Evolutionary conservation across 768 basidiomycete species (phyloP).

Genomic region (Psilocybe sp.): DNA sequence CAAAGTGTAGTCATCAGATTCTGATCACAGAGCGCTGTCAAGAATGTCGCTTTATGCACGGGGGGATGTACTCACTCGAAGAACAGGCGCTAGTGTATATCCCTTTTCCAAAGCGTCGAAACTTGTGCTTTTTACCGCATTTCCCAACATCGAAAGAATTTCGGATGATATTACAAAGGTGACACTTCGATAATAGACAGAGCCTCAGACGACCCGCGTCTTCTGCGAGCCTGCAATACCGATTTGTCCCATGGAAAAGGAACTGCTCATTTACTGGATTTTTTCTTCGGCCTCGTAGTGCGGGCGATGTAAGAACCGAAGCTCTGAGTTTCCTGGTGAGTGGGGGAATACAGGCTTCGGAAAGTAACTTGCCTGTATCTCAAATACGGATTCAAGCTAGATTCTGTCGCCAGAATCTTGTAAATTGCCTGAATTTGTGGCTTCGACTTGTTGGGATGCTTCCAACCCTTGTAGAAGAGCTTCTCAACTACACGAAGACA

Average conservation of each 20-base stretch:
- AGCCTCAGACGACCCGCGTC: slow-evolving; percentile 40
- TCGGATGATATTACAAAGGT: slow-evolving; percentile 54
- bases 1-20: slow-evolving; percentile 62
- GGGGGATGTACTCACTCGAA: slow-evolving; percentile 44
- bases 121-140: slow-evolving; percentile 61
- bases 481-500: slow-evolving; percentile 38
- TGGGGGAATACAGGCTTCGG: not conserved
- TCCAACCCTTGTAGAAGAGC: slow-evolving; percentile 53
- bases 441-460: slow-evolving; percentile 48
- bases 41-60: not conserved
- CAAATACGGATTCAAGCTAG: slow-evolving; percentile 41
- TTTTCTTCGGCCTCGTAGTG: slow-evolving; percentile 13
- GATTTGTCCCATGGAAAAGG: slow-evolving; percentile 68
- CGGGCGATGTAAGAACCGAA: slow-evolving; percentile 23
- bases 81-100: slow-evolving; percentile 68
- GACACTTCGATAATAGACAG: slow-evolving; percentile 49
- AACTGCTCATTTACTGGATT: slow-evolving; percentile 50
- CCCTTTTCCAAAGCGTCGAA: slow-evolving; percentile 66
- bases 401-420: slow-evolving; percentile 46
- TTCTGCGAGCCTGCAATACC: slow-evolving; percentile 58
- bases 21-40: slow-evolving; percentile 25
- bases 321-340: slow-evolving; percentile 20
- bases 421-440: slow-evolving; percentile 50
- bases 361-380: slow-evolving; percentile 37
- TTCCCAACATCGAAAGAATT: slow-evolving; percentile 57